These are phyloP conservation scores for Rhynchospora breviuscula DNA, from an alignment of 176 grass and related monocot species.

Conservation along the genomic window DNA sequence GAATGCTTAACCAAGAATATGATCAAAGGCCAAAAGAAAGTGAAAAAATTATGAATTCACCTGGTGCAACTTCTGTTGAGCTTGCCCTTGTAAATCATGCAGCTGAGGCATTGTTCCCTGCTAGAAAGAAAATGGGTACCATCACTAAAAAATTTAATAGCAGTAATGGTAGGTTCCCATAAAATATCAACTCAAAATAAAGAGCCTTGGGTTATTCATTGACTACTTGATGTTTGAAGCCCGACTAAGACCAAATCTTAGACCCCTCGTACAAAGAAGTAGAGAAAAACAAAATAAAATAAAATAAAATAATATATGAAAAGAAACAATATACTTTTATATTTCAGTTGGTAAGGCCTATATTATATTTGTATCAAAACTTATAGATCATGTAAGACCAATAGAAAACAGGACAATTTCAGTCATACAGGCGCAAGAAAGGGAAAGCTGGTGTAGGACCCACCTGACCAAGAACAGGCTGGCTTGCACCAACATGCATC, in stretches of 20 bases:
- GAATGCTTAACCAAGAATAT: background rate
- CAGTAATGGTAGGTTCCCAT: background rate
- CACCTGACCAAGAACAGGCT: constrained; percentile 23
- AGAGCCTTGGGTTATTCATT: background rate
- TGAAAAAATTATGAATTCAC: constrained; percentile 27
- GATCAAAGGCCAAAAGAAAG: constrained; percentile 19
- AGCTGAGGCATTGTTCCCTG: constrained; percentile 77
- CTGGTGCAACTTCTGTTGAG: constrained; percentile 80
- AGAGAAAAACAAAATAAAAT: background rate
- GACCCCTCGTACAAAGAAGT: background rate
- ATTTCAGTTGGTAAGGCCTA: background rate
- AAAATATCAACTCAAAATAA: background rate
- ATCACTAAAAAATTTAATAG: background rate
- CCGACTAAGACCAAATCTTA: background rate
- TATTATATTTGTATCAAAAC: background rate
- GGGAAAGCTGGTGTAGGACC: background rate
- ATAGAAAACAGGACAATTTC: background rate
- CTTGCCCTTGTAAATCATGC: constrained; percentile 78
- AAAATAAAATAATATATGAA: background rate
- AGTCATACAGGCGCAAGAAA: background rate
- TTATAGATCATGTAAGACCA: background rate
- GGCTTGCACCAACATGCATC: constrained; percentile 50
- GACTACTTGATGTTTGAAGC: background rate
- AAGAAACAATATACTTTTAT: background rate
- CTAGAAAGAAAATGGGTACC: constrained; percentile 24